Evolutionary conservation across 169 alveolate species (phyloP).

Genomic region (Cyclospora cayetanensis): DNA sequence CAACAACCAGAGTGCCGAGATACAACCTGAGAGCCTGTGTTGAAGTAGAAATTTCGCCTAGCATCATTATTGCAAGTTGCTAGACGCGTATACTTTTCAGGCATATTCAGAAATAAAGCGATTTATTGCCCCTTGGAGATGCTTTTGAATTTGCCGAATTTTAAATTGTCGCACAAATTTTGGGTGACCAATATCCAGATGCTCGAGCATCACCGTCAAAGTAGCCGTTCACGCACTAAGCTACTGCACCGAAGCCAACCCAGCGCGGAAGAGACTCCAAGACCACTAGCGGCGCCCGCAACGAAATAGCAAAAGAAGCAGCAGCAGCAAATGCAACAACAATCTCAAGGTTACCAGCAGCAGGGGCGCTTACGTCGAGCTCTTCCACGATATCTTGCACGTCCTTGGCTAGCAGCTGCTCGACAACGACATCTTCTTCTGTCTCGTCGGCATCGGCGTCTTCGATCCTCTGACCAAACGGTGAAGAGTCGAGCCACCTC

Average conservation of each 20-base stretch:
- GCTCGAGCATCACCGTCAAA: not conserved
- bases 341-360: not conserved
- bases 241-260: not conserved
- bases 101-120: not conserved
- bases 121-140: too few relatives aligned
- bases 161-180: not conserved
- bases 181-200: not conserved
- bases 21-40: not conserved
- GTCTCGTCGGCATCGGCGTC: not conserved
- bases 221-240: not conserved
- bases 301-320: not conserved
- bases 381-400: constrained; percentile 13
- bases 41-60: not conserved
- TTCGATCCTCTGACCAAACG: not conserved
- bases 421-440: constrained; percentile 23
- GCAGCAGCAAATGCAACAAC: not conserved
- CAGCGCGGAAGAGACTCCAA: not conserved
- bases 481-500: not conserved
- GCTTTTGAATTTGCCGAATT: not conserved
- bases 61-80: not conserved
- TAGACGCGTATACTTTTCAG: not conserved
- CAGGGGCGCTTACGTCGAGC: constrained; percentile 8
- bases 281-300: too few relatives aligned
- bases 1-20: not conserved
- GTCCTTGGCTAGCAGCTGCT: constrained; percentile 16